Evolutionary conservation across 2,329 filamentous ascomycete species (phyloP).

Genomic region (Falciphora oryzae): DNA sequence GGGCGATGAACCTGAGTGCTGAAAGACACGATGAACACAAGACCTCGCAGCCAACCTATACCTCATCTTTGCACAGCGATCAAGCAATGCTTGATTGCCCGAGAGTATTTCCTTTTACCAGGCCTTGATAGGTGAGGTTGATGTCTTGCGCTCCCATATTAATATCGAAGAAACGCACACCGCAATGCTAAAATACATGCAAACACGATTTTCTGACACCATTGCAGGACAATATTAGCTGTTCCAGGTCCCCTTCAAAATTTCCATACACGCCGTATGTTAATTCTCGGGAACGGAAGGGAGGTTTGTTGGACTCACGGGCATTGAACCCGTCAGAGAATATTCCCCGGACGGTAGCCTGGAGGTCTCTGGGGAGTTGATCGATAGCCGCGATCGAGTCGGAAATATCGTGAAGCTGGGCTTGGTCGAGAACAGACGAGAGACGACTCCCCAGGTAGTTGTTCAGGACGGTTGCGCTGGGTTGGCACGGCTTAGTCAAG

Average conservation of each 20-base stretch:
- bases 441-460: not conserved
- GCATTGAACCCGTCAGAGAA: not conserved
- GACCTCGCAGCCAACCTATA: too few relatives aligned
- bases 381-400: not conserved
- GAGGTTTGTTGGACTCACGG: not conserved
- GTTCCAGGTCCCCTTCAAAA: not conserved
- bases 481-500: not conserved
- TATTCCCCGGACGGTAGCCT: not conserved
- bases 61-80: too few relatives aligned
- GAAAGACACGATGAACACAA: too few relatives aligned
- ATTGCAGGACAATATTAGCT: not conserved
- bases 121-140: not conserved
- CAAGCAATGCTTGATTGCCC: too few relatives aligned
- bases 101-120: too few relatives aligned
- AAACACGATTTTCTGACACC: not conserved
- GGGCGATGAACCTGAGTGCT: too few relatives aligned
- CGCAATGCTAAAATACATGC: conserved; percentile 3
- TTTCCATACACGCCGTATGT: not conserved
- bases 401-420: not conserved
- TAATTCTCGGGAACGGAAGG: not conserved
- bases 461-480: conserved; percentile 1
- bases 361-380: not conserved
- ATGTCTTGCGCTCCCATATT: not conserved
- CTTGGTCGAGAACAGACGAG: not conserved
- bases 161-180: not conserved